phyloP scores from a whole-genome alignment of 306 rosid genomes.

The Trichosanthes cucumerina region DNA sequence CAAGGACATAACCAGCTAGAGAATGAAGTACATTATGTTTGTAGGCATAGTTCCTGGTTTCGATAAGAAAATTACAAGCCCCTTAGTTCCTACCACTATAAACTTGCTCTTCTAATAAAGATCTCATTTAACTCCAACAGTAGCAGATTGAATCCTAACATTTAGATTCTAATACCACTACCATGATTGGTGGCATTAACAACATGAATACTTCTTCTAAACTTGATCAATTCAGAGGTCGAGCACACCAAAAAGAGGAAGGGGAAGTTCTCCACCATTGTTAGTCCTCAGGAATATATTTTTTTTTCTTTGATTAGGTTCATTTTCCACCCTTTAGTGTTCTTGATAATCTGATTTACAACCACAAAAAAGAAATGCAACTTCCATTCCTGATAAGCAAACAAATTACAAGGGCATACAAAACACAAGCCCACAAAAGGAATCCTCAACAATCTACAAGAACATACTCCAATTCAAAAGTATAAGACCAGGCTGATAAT shows the following conservation, averaged over 20 bases:
- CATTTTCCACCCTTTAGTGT: not conserved
- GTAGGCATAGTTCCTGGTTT: not conserved
- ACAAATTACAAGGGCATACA: not conserved
- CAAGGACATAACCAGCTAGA: conserved; percentile 1
- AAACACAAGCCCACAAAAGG: not conserved
- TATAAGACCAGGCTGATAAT: too few relatives aligned
- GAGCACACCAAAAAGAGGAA: not conserved
- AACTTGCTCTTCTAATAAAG: not conserved
- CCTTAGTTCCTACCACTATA: not conserved
- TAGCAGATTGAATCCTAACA: not conserved
- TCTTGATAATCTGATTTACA: not conserved
- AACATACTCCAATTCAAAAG: not conserved
- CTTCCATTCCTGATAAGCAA: not conserved
- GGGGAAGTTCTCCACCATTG: not conserved
- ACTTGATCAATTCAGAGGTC: not conserved
- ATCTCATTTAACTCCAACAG: not conserved
- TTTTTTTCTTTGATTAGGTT: not conserved
- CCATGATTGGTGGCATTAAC: not conserved
- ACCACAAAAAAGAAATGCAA: not conserved
- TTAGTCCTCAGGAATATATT: not conserved
- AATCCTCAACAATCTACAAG: not conserved
- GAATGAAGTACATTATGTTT: not conserved
- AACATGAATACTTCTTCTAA: not conserved
- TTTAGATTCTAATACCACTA: not conserved
- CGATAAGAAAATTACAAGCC: not conserved